Conservation (phyloP, 768 basidiomycete genomes). For the Kwoniella newhampshirensis region DNA sequence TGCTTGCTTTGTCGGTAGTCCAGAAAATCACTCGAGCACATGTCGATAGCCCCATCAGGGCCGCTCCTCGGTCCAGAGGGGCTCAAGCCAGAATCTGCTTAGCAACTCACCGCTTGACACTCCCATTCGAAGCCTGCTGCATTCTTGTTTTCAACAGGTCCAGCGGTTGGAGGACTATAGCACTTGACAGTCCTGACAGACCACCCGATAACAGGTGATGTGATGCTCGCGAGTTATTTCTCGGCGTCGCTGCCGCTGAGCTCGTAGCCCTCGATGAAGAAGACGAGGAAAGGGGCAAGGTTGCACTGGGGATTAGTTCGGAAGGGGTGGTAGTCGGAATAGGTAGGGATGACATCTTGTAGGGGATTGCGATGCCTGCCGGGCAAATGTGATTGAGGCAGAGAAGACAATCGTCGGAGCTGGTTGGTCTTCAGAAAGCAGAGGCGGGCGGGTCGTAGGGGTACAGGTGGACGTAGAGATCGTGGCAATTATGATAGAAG, state of each 20-base stretch:
- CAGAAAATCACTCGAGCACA: too few relatives aligned
- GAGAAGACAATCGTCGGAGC: too few relatives aligned
- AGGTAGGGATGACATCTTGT: neutral
- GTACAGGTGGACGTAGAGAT: too few relatives aligned
- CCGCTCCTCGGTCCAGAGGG: too few relatives aligned
- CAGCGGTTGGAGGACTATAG: constrained; percentile 56
- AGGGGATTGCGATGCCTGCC: constrained; percentile 4
- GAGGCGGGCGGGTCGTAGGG: too few relatives aligned
- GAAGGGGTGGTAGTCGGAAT: too few relatives aligned
- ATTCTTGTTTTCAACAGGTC: constrained; percentile 89
- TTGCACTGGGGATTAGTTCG: too few relatives aligned
- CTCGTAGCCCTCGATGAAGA: constrained; percentile 2
- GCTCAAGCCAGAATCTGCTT: too few relatives aligned
- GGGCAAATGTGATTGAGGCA: neutral
- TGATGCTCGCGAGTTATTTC: constrained; percentile 29
- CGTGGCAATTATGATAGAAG: too few relatives aligned
- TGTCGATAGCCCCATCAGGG: too few relatives aligned
- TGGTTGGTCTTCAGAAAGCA: too few relatives aligned
- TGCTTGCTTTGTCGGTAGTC: neutral
- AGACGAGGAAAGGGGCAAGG: too few relatives aligned
- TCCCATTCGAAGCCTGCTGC: constrained; percentile 62
- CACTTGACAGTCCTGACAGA: constrained; percentile 48
- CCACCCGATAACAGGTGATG: constrained; percentile 51
- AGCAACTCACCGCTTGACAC: constrained; percentile 27
- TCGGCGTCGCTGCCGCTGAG: neutral